Conservation (phyloP, 345 rosid species). For the Eutrema yunnanense region DNA sequence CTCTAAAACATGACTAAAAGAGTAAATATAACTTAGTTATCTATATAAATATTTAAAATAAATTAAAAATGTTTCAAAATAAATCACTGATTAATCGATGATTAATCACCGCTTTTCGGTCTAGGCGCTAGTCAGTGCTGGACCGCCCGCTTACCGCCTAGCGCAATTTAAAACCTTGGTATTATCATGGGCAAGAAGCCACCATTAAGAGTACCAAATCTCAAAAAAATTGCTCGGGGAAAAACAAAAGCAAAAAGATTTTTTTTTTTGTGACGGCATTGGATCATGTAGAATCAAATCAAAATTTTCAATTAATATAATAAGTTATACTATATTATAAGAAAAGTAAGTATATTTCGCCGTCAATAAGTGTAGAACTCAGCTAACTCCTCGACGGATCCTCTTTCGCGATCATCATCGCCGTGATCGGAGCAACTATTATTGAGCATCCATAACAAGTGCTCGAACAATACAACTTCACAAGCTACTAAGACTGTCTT, state of each 20-base stretch:
- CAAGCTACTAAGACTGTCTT: constrained; percentile 47
- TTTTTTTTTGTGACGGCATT: neutral
- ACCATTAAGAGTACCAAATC: neutral
- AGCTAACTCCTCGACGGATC: constrained; percentile 28
- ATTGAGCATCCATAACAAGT: constrained; percentile 88
- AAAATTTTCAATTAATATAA: neutral
- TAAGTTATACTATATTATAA: neutral
- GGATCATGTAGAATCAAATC: neutral
- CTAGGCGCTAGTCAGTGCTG: too few species aligned
- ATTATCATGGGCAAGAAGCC: too few species aligned
- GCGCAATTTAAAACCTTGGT: too few species aligned
- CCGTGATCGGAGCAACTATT: constrained; percentile 15
- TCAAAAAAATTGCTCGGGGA: neutral
- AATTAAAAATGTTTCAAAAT: too few species aligned
- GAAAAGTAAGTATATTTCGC: neutral
- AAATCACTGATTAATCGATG: too few species aligned
- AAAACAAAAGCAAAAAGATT: neutral
- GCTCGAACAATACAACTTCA: constrained; percentile 90
- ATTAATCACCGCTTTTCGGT: too few species aligned
- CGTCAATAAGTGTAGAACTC: constrained; percentile 57
- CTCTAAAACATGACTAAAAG: too few species aligned
- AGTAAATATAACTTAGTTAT: too few species aligned
- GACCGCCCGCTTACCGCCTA: too few species aligned
- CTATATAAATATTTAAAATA: too few species aligned
- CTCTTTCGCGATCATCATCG: neutral